Base-by-base conservation (phyloP, 169 alveolate species). In the Plasmodium gallinaceum region DNA sequence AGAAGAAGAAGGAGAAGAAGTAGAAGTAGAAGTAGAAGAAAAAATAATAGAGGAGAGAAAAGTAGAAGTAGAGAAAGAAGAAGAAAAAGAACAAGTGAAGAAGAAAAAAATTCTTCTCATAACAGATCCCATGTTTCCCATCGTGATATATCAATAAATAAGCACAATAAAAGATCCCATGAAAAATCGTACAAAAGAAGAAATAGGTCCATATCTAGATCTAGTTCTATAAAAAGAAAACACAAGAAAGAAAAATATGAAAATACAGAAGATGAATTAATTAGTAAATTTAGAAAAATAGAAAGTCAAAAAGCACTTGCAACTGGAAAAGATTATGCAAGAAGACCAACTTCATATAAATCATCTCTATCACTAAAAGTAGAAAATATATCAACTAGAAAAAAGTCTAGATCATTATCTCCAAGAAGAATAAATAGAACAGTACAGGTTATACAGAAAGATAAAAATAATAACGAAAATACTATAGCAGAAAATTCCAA, bases 261-360 rank as follows among this genome's bases (percentile, higher is more conserved):
- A 48, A 74, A 76, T 12, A 92, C 89, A 16, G 93, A 88, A 74
- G 94, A 92, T 37, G 96, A 85, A 75, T 62, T 92, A 48, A 70
- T 92, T 52, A 76, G 74, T 26, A 94, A 92, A 74, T 94, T 78
- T 80, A 76, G 92, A 74, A 91, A 94, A 64, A 75, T 93, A 3
- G 94, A 94, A 80, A 72, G 94, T 48, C 95, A 94, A 60, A 89
- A 90, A 60, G 96, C 94, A 5, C 69, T 94, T 24, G 96, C 96
- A 12, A 90, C 90, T 20, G 96, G 96, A 52, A 94, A 92, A 90
- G 96, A 92, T 62, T 94, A 94, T 90, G 94, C 93, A 0, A 89
- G 92, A 45, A 89, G 96, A 43, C 96, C 96, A 5, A 85, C 94
- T 8, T 92, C 95, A 65, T 94, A 88, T 89, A 94, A 94, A 48